Base-by-base conservation (phyloP, 805 yeast species). In the Brettanomyces bruxellensis region DNA sequence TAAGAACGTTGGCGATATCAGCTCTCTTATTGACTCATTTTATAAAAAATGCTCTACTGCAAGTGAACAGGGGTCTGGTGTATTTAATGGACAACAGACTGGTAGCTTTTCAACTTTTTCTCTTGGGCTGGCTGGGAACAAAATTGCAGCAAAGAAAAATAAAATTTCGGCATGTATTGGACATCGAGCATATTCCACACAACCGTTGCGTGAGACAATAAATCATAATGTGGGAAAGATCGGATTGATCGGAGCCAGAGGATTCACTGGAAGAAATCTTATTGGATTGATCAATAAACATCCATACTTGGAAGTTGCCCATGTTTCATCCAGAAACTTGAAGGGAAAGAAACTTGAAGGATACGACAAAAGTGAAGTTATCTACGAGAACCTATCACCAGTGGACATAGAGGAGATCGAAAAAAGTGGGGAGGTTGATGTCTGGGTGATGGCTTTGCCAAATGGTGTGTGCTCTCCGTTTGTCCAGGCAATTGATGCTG, bases 371-470 rank as follows among this genome's bases (percentile, higher is more conserved):
- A 72, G 76, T 46, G 79, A 85, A 48, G 77, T 91, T 46, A 73
- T 76, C 45, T 93, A 93, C 68, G 86, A 86, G 51, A 93, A 90
- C 66, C 72, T 93, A 56, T 90, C 83, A 61, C 76, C 83, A 40
- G 96, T 88, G 59, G 98, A 93, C 56, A 83, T 93, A 53, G 79
- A 79, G 59, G 68, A 72, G 52, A 68, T 93, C 51, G 99, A 91
- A 66, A 74, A 80, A 52, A 70, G 79, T 42, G 78, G 81, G 43
- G 86, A 78, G 45, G 86, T 93, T 48, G 99, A 93, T 59, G 83
- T 90, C 45, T 93, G 99, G 99, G 95, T 95, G 25, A 93, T 95
- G 99, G 99, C 99, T 2, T 75, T 93, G 58, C 99, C 99, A 52
- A 93, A 93, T 64, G 97, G 96, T 43, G 96, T 93, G 36, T 93